A percentile compares a stretch with the other conserved stretches of the same genome.
Conservation (phyloP, 129 eudicot species). For the Flaveria brownii region DNA sequence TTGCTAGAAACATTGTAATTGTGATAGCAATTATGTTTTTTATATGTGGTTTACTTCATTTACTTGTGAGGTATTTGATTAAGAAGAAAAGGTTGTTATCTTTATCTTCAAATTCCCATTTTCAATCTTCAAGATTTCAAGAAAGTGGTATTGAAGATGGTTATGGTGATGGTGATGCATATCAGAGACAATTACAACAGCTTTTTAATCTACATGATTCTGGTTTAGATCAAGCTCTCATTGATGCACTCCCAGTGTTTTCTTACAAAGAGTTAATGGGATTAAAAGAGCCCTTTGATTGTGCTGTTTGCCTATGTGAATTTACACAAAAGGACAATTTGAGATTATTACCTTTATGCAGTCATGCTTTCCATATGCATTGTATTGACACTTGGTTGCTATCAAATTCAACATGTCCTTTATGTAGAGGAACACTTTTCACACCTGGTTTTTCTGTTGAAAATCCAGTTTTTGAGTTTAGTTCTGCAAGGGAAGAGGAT, state of each 20-base stretch:
- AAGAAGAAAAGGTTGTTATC: slow-evolving; percentile 46
- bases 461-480: slow-evolving; percentile 65
- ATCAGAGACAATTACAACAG: slow-evolving; percentile 78
- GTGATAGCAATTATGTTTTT: slow-evolving; percentile 64
- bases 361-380: slow-evolving; percentile 95
- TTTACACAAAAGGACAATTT: slow-evolving; percentile 69
- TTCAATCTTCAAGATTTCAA: slow-evolving; percentile 60
- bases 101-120: slow-evolving; percentile 38
- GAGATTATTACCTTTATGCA: slow-evolving; percentile 75
- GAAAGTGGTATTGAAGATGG: slow-evolving; percentile 43
- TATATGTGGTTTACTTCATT: slow-evolving; percentile 65
- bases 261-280: slow-evolving; percentile 79
- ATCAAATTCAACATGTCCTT: slow-evolving; percentile 91
- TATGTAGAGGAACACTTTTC: slow-evolving; percentile 86
- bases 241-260: slow-evolving; percentile 93
- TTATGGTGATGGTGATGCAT: slow-evolving; percentile 47
- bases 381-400: slow-evolving; percentile 95
- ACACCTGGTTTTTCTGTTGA: slow-evolving; percentile 68
- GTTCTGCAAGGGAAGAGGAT: slow-evolving; percentile 53
- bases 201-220: slow-evolving; percentile 85
- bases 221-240: slow-evolving; percentile 78
- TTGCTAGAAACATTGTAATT: slow-evolving; percentile 50
- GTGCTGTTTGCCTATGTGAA: slow-evolving; percentile 94
- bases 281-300: slow-evolving; percentile 88
- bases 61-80: slow-evolving; percentile 56